Conservation (phyloP, 345 rosid genomes). For the Iberis pinnata region DNA sequence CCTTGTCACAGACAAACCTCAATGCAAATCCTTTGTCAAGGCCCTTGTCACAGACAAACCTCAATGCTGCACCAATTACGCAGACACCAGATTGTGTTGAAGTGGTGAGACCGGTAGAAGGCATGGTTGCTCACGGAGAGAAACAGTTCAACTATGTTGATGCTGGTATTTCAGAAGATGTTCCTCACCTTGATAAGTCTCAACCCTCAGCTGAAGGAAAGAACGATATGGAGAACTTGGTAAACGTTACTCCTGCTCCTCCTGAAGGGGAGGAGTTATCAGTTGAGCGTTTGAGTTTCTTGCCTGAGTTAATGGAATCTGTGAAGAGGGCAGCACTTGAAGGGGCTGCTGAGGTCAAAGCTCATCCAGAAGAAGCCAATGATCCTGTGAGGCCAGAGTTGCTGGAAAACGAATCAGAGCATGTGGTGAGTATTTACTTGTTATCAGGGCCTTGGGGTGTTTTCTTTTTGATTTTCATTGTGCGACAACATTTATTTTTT, state of each 20-base stretch:
- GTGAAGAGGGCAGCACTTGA: conserved; percentile 70
- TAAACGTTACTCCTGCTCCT: conserved; percentile 31
- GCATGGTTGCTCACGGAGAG: conserved; percentile 30
- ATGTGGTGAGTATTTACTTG: conserved; percentile 43
- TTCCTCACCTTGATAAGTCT: conserved; percentile 27
- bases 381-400: conserved; percentile 29
- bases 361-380: conserved; percentile 41
- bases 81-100: conserved; percentile 25
- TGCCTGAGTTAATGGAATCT: conserved; percentile 63
- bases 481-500: conserved; percentile 18
- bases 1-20: conserved; percentile 25
- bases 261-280: conserved; percentile 42
- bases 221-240: conserved; percentile 23
- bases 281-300: conserved; percentile 41
- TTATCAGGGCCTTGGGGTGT: neutral
- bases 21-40: conserved; percentile 31
- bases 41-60: conserved; percentile 24
- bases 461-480: conserved; percentile 26
- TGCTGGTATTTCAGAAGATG: conserved; percentile 19
- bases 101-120: conserved; percentile 35
- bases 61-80: conserved; percentile 17
- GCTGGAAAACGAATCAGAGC: conserved; percentile 43
- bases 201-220: conserved; percentile 23
- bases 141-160: conserved; percentile 28
- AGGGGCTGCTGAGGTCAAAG: conserved; percentile 69